Evolutionary conservation across 1,139 yeast species (phyloP), one percentile per base, ranked within the genome.

Genomic region (Blastobotrys proliferans): DNA sequence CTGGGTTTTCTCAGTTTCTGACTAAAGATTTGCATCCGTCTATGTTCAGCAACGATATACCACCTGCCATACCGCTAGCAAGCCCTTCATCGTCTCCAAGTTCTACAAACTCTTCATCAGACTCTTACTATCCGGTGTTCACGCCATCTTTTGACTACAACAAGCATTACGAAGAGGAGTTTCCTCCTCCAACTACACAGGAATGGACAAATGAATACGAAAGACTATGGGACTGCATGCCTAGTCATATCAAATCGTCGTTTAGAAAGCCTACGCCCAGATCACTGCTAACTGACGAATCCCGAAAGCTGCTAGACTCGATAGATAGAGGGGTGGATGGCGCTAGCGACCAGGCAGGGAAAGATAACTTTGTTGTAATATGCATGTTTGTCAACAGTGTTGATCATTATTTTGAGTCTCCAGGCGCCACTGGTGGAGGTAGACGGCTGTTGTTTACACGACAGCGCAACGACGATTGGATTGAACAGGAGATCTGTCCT

Each of bases 271-370:
- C 95, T 1, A 63, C 73, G 1, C 95, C 95, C 0, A 81, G 82
- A 18, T 66, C 78, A 1, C 64, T 67, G 19, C 60, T 85, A 60
- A 73, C 76, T n/a, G 71, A 69, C n/a, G 81, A 76, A 28, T 75
- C 74, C 45, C 70, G 71, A 32, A 76, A 76, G 55, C 60, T 69
- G 46, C 66, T 86, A 34, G 94, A 86, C 61, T 76, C 83, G 43
- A 81, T 86, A 40, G 71, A 77, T 40, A 72, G 95, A 51, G 94
- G 95, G 4, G 95, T 85, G 11, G 95, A 86, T 62, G 95, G 95
- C 6, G 74, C 80, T 40, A 76, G 80, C 56, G 86, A 79, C 40
- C 79, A 73, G 22, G 74, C 75, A 27, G 95, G 94, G 1, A 68
- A 75, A 46, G 79, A 76, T 56, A 80, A 84, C 60, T 85, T 83